Percentiles rank a stretch among this genome's conserved stretches.
Evolutionary conservation across 2,329 filamentous ascomycete species (phyloP).

Genomic region (Alternaria arbusti): DNA sequence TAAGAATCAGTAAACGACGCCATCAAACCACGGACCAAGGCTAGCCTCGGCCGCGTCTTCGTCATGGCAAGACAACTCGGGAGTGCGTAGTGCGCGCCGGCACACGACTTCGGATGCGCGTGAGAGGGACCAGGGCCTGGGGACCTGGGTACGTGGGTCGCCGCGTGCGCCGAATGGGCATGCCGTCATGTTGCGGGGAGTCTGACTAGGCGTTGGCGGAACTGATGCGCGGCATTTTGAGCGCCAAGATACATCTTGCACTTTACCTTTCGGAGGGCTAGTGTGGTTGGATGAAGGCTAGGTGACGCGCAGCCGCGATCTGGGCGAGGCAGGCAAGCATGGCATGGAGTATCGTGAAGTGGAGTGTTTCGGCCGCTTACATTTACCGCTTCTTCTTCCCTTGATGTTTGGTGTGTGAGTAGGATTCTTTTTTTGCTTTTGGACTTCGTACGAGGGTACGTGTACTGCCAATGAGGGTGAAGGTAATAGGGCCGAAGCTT

Average conservation of each 20-base stretch:
- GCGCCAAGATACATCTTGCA: conserved; percentile 11
- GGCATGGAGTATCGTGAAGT: neutral
- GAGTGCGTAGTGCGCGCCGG: conserved; percentile 24
- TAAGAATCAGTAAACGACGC: conserved; percentile 15
- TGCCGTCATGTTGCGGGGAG: conserved; percentile 39
- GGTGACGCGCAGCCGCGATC: conserved; percentile 1
- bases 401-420: neutral
- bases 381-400: conserved; percentile 14
- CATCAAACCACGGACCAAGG: conserved; percentile 14
- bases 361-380: conserved; percentile 3
- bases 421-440: neutral
- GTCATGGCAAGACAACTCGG: conserved; percentile 33
- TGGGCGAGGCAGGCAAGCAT: neutral
- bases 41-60: conserved; percentile 16
- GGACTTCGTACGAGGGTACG: neutral
- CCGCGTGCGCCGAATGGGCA: conserved; percentile 18
- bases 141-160: conserved; percentile 3
- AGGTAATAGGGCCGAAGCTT: neutral
- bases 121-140: conserved; percentile 12
- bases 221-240: conserved; percentile 31
- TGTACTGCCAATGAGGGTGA: neutral
- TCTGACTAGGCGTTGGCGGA: conserved; percentile 22
- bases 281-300: neutral
- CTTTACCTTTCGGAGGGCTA: neutral
- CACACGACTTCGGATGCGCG: conserved; percentile 31